Percentiles rank a stretch among this genome's conserved stretches.
These are phyloP conservation scores for Rhodotorula diobovata DNA, from an alignment of 768 basidiomycete species.

Conservation along the genomic window DNA sequence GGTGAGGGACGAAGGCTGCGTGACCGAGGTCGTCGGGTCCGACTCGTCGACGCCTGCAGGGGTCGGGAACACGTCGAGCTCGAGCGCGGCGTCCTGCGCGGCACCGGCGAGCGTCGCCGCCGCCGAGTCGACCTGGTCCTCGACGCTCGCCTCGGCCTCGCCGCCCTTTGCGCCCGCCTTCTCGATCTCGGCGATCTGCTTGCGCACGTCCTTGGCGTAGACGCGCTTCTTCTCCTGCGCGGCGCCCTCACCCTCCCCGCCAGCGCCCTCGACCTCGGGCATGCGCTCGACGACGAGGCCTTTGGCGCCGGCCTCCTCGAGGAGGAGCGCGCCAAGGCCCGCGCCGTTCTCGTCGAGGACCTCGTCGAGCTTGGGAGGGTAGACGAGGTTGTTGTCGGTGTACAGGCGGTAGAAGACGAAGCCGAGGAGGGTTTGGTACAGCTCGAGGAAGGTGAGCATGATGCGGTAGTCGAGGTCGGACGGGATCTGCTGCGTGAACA, in stretches of 20 bases:
- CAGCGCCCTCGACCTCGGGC: constrained; percentile 43
- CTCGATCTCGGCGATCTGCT: constrained; percentile 45
- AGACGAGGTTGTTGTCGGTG: constrained; percentile 83
- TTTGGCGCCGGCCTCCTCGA: constrained; percentile 54
- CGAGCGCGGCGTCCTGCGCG: constrained; percentile 44
- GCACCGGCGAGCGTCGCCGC: constrained; percentile 40
- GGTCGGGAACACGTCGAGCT: constrained; percentile 46
- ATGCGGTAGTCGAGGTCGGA: constrained; percentile 94
- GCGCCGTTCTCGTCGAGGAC: constrained; percentile 79
- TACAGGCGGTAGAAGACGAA: constrained; percentile 98
- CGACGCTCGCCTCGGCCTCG: constrained; percentile 37
- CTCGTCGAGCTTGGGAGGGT: constrained; percentile 87
- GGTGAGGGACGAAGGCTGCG: constrained; percentile 44
- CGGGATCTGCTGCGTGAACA: constrained; percentile 92
- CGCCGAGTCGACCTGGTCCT: constrained; percentile 37
- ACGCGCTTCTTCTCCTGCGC: constrained; percentile 48
- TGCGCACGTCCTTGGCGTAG: constrained; percentile 58
- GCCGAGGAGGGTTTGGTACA: constrained; percentile 92
- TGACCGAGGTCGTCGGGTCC: constrained; percentile 26
- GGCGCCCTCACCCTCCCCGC: no score
- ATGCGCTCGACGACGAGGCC: constrained; percentile 42
- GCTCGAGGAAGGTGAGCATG: constrained; percentile 94
- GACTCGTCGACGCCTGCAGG: constrained; percentile 43
- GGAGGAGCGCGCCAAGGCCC: constrained; percentile 78
- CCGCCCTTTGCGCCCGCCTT: constrained; percentile 11